Conservation (phyloP, 495 filamentous ascomycete species). For the Xylaria intraflava region DNA sequence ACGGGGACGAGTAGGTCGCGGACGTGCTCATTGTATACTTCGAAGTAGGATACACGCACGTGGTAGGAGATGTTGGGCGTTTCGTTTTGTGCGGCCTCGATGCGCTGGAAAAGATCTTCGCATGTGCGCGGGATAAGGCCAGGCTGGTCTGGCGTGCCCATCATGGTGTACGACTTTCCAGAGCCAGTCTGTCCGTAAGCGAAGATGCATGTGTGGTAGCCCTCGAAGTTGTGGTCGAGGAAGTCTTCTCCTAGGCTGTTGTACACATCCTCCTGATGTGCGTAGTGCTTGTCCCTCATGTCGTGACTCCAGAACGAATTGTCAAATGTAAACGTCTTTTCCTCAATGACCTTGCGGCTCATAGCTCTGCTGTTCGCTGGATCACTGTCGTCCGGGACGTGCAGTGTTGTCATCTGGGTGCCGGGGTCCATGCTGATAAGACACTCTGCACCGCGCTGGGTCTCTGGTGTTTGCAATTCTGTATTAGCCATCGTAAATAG, state of each 20-base stretch:
- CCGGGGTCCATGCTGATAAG: constrained; percentile 84
- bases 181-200: constrained; percentile 98
- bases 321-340: constrained; percentile 92
- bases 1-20: constrained; percentile 82
- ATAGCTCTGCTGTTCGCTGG: constrained; percentile 61
- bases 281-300: constrained; percentile 52
- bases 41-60: constrained; percentile 96
- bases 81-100: constrained; percentile 65
- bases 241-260: constrained; percentile 93
- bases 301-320: constrained; percentile 96
- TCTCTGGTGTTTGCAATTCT: constrained; percentile 48
- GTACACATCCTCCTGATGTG: constrained; percentile 83
- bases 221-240: constrained; percentile 97
- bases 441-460: constrained; percentile 71
- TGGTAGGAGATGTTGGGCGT: constrained; percentile 88
- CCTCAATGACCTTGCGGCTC: constrained; percentile 70
- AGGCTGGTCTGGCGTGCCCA: constrained; percentile 79
- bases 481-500: not conserved
- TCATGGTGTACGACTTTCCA: constrained; percentile 99
- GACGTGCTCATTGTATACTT: constrained; percentile 99
- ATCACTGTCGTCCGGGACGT: constrained; percentile 57
- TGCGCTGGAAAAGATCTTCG: constrained; percentile 90
- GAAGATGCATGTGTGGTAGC: constrained; percentile 98
- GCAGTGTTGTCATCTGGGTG: constrained; percentile 73
- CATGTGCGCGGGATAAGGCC: constrained; percentile 97